A percentile compares a stretch with the other conserved stretches of the same genome.
phyloP scores from a whole-genome alignment of 2,329 filamentous ascomycete species.

The Fusarium foetens region DNA sequence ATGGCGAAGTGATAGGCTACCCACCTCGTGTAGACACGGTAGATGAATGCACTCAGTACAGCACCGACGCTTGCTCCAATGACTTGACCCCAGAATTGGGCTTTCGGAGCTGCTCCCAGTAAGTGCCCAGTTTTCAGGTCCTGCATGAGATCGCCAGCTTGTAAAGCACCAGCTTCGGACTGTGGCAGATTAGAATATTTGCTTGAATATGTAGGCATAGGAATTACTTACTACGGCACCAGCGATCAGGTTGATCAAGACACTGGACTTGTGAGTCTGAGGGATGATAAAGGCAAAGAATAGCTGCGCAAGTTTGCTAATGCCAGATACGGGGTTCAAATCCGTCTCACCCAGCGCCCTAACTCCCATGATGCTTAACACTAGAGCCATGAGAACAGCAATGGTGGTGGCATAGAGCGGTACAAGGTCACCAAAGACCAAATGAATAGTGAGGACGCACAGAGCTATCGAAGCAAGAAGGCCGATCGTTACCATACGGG shows the following conservation, averaged over 20 bases:
- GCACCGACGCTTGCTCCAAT: conserved; percentile 90
- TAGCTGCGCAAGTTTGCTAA: conserved; percentile 94
- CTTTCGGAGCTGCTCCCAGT: conserved; percentile 89
- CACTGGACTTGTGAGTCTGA: conserved; percentile 79
- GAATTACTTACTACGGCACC: conserved; percentile 73
- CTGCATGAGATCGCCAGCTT: conserved; percentile 96
- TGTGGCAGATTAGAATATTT: conserved; percentile 30
- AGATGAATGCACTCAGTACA: conserved; percentile 85
- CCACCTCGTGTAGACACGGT: conserved; percentile 81
- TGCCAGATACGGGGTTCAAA: conserved; percentile 94
- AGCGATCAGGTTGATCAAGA: conserved; percentile 95
- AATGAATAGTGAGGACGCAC: conserved; percentile 82
- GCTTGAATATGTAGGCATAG: not conserved
- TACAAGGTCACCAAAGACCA: conserved; percentile 85
- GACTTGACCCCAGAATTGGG: conserved; percentile 96
- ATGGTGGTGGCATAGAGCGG: conserved; percentile 79
- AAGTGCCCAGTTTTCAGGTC: conserved; percentile 97
- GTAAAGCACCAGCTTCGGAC: conserved; percentile 74
- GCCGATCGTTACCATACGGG: conserved; percentile 76
- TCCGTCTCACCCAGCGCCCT: conserved; percentile 83
- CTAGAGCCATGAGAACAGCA: conserved; percentile 84
- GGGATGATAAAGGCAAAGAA: conserved; percentile 94
- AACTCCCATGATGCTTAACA: conserved; percentile 80
- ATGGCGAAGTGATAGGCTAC: conserved; percentile 28
- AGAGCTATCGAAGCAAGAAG: conserved; percentile 80